Evolutionary conservation across 2,329 filamentous ascomycete genomes (phyloP).

Genomic region (Alternaria atra): DNA sequence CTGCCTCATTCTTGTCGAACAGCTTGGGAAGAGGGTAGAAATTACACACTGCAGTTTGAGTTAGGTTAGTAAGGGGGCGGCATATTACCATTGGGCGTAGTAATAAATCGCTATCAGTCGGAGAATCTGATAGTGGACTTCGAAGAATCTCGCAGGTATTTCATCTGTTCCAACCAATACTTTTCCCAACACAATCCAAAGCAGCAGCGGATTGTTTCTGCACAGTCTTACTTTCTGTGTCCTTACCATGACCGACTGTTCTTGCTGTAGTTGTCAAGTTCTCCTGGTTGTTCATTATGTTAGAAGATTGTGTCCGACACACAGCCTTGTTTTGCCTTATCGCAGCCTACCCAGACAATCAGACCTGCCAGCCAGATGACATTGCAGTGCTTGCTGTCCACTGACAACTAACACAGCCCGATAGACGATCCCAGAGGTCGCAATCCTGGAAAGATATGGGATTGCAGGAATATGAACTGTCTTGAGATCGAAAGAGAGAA

Average conservation of each 20-base stretch:
- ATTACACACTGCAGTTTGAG: neutral
- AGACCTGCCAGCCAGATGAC: neutral
- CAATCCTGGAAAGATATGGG: neutral
- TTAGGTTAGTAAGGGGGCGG: neutral
- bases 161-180: neutral
- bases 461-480: slow-evolving; percentile 18
- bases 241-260: neutral
- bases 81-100: neutral
- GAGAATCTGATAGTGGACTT: neutral
- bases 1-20: slow-evolving; percentile 18
- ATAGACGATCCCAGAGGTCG: neutral
- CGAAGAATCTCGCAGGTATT: neutral
- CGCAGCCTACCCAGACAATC: neutral
- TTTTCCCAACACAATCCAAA: neutral
- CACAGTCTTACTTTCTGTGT: neutral
- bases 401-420: neutral
- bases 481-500: slow-evolving; percentile 37
- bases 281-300: neutral
- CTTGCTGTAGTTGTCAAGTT: neutral
- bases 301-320: neutral
- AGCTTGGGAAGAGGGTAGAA: neutral
- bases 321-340: neutral
- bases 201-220: neutral
- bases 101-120: neutral
- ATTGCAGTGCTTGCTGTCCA: neutral